Base-by-base conservation (phyloP, 1,284 basidiomycete species). In the Ceratobasidium sp. region DNA sequence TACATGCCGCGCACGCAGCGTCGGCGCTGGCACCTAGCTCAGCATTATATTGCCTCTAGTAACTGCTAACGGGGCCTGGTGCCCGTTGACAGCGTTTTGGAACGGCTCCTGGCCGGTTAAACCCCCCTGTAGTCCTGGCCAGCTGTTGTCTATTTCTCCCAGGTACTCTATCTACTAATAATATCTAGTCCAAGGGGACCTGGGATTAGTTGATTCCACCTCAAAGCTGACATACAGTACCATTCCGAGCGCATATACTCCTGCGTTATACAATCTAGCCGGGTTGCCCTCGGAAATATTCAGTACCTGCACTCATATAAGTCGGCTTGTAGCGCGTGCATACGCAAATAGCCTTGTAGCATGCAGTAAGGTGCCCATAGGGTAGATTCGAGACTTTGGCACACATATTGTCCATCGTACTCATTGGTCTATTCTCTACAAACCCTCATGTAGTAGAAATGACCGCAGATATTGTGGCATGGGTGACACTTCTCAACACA, bases 181-280 rank as follows among this genome's bases (percentile, higher is more conserved):
- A 33, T 30, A 27, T 67, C 65, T 67, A 35, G 8, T 16, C 14
- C 50, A 52, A 52, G 18, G 50, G 30, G n/a, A n/a, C n/a, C n/a
- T n/a, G n/a, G n/a, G n/a, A n/a, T n/a, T n/a, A n/a, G n/a, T n/a
- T n/a, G 3, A 64, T 16, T 20, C 27, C 27, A n/a, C 20, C 20
- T 35, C 30, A 14, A 38, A 64, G 33, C 23, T 38, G 20, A 10
- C 60, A 20, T 38, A 38, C 38, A 38, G 38, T 30, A 67, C 65
- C 65, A 67, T 67, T 52, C 65, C 65, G n/a, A 67, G 33, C 46
- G 65, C 65, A 52, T 67, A 67, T 35, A 67, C 65, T 46, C 52
- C 65, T 20, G 65, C 52, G 35, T 52, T 30, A 35, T 52, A 67
- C 12, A 27, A 50, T 20, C 65, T 67, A 10, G 65, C 35, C 18